These are phyloP conservation scores for Cladosporium sp. DNA, from an alignment of 2,329 filamentous ascomycete genomes.

Conservation along the genomic window DNA sequence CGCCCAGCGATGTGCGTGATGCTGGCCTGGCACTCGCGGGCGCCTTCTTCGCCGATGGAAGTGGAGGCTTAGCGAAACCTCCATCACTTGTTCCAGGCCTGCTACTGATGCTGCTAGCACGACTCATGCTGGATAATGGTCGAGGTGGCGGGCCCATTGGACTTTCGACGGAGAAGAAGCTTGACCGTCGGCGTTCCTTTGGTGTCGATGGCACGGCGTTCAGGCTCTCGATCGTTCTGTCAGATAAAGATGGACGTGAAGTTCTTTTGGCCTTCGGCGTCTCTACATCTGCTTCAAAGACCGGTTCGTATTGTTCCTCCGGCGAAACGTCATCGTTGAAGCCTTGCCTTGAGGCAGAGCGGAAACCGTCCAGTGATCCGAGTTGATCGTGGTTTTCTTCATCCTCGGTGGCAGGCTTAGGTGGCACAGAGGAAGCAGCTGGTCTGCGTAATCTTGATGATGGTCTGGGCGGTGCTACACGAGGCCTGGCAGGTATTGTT, in stretches of 20 bases:
- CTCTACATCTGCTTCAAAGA: not conserved
- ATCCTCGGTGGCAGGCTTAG: slow-evolving; percentile 17
- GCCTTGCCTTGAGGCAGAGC: slow-evolving; percentile 37
- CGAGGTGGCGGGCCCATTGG: slow-evolving; percentile 59
- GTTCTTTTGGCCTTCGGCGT: slow-evolving; percentile 31
- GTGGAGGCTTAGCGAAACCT: slow-evolving; percentile 26
- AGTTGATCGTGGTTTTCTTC: slow-evolving; percentile 37
- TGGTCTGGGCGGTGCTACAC: not conserved
- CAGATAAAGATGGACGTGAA: slow-evolving; percentile 61
- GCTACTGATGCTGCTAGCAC: slow-evolving; percentile 42
- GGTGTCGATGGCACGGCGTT: slow-evolving; percentile 76
- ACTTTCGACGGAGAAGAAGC: slow-evolving; percentile 65
- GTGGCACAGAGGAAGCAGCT: slow-evolving; percentile 5
- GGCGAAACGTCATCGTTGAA: slow-evolving; percentile 16
- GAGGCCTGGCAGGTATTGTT: slow-evolving; percentile 3
- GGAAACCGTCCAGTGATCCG: slow-evolving; percentile 40
- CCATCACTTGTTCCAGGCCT: slow-evolving; percentile 46
- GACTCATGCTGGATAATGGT: slow-evolving; percentile 57
- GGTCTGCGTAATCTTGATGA: slow-evolving; percentile 5
- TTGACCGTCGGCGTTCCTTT: slow-evolving; percentile 61
- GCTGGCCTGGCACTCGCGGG: slow-evolving; percentile 32
- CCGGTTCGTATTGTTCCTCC: slow-evolving; percentile 7
- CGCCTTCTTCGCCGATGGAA: slow-evolving; percentile 33
- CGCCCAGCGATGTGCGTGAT: slow-evolving; percentile 19
- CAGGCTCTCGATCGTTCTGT: slow-evolving; percentile 82